Evolutionary conservation across 306 rosid genomes (phyloP), one percentile per base, ranked within the genome.

Genomic region (Prosopis cineraria): DNA sequence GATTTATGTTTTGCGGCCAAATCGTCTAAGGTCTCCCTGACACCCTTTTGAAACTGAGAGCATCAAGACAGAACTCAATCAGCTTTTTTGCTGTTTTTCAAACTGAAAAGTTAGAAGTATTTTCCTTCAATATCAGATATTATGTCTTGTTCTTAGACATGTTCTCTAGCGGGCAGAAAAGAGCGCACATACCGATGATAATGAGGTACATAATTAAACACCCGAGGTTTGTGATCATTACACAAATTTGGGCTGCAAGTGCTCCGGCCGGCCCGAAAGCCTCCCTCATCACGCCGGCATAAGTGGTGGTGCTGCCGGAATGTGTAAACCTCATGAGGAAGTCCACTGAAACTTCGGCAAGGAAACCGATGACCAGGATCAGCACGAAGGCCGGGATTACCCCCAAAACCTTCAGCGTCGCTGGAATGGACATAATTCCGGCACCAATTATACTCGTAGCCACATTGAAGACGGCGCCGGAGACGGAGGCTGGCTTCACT

Each of bases 361-460:
- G 73, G 22, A 87, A 9, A 24, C 88, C 99, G 8, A 91, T 78
- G 4, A 90, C 69, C 58, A 88, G 50, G 50, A 95, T 91, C 74
- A 95, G 76, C 29, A 78, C 22, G 44, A 91, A 64, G 12, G 91
- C 96, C 25, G 99, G 98, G 59, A 95, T 67, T 29, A 95, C 89
- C 0, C 99, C 99, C 0, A 95, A 83, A 48, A 95, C 96, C 81
- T 92, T 93, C 22, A 95, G 25, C 3, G 99, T 91, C 20, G 91
- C 93, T 70, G 99, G 99, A 13, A 95, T 88, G 27, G 99, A 93
- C 98, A 93, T 95, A 1, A 95, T 95, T n/a, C 99, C 98, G 9
- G 97, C 99, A 2, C 99, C 99, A 12, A 95, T 95, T 22, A 91
- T 82, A 84, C 87, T 93, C 13, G 96, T 95, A 0, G 99, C 87